Base-by-base conservation (phyloP, 257 asterid genomes). In the Thymus quinquecostatus region DNA sequence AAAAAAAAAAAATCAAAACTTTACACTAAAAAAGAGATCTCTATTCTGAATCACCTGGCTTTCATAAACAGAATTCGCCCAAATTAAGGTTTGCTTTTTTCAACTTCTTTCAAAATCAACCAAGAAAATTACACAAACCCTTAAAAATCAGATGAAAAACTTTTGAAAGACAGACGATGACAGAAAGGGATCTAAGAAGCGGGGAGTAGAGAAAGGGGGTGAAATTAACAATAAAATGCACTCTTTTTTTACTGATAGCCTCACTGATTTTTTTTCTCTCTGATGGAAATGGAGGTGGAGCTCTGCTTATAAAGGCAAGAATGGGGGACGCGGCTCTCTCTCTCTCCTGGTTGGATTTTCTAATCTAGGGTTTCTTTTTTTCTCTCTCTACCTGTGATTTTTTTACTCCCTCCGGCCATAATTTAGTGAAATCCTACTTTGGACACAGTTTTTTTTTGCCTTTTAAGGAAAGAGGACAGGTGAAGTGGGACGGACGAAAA, bases 41-140 rank as follows among this genome's bases (percentile, higher is more conserved):
- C 97, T 85, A 58, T 86, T 89, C 97, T 87, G 97, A 87, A 92
- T 74, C 96, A 86, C 95, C 92, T 86, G 95, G 87, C 95, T 89
- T 89, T 84, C 97, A 80, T 82, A 84, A 80, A 80, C 30, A 7
- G 78, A 65, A 81, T 69, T 64, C 63, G 78, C 64, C 75, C 71
- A 73, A 47, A 73, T 30, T 6, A 74, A 75, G 82, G 83, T 51
- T 75, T 77, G 80, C 10, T 65, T 78, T 60, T 80, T 60, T 45
- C 21, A 21, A 50, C 14, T 63, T 57, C 30, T 67, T 70, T 63
- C 68, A 53, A 53, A 67, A 71, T 64, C 64, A 81, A 83, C 60
- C 72, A 82, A 33, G 40, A 53, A 53, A 75, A 21, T 79, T 79
- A 29, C 57, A 64, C 86, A 75, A 76, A 78, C 86, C 88, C 87